These are phyloP conservation scores for Ogataea hybrid DNA, from an alignment of 1,139 yeast genomes.

Conservation along the genomic window DNA sequence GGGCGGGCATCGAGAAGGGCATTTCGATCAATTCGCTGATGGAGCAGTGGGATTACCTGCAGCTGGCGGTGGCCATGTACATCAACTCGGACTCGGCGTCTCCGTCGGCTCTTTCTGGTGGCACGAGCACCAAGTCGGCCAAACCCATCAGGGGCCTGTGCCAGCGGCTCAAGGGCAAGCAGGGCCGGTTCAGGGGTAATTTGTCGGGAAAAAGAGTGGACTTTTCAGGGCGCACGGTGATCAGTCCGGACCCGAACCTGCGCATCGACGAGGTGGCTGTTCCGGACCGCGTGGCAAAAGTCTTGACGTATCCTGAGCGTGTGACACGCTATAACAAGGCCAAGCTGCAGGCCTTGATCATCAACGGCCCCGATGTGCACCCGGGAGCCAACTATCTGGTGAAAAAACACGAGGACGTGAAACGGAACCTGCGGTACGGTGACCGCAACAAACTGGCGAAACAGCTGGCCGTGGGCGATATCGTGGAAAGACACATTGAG, in stretches of 20 bases:
- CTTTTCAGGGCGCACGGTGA: constrained; percentile 97
- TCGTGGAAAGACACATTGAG: constrained; percentile 96
- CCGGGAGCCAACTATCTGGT: constrained; percentile 96
- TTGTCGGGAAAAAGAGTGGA: constrained; percentile 98
- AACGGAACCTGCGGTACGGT: constrained; percentile 88
- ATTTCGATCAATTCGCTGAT: constrained; percentile 86
- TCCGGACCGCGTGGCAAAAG: constrained; percentile 95
- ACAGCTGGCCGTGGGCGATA: constrained; percentile 78
- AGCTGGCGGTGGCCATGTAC: constrained; percentile 94
- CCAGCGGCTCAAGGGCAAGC: constrained; percentile 97
- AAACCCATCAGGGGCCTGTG: constrained; percentile 96
- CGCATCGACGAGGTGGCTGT: constrained; percentile 97
- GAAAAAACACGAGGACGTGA: constrained; percentile 80
- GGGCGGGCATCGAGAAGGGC: constrained; percentile 94
- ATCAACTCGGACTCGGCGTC: constrained; percentile 95
- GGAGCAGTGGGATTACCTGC: constrained; percentile 99
- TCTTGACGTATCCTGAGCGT: constrained; percentile 92
- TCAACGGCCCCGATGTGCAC: constrained; percentile 84
- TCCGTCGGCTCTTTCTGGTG: constrained; percentile 69
- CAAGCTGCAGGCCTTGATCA: constrained; percentile 68
- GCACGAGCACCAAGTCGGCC: constrained; percentile 56
- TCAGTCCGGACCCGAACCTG: constrained; percentile 97
- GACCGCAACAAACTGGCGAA: constrained; percentile 77
- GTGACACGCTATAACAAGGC: constrained; percentile 85
- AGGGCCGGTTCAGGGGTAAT: constrained; percentile 98